Percentiles rank a stretch among this genome's conserved stretches.
phyloP scores from a whole-genome alignment of 306 rosid species.

The Senna tora region DNA sequence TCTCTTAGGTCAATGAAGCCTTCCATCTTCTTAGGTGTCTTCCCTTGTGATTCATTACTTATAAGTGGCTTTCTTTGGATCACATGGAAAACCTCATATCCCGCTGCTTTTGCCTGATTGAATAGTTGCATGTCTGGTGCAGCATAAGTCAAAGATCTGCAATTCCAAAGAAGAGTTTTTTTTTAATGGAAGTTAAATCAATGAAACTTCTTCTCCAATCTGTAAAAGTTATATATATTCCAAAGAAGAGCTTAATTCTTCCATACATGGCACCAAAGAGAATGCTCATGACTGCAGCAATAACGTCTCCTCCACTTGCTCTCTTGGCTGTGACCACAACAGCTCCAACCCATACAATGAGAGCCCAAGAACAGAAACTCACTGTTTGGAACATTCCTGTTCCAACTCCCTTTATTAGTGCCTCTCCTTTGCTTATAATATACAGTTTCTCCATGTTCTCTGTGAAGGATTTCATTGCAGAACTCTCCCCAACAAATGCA shows the following conservation, averaged over 20 bases:
- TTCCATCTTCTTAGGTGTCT: constrained; percentile 42
- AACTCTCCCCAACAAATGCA: constrained; percentile 80
- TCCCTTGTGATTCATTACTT: constrained; percentile 53
- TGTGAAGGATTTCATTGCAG: constrained; percentile 59
- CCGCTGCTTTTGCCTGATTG: constrained; percentile 91
- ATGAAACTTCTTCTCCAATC: background rate
- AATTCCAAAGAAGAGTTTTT: constrained; percentile 22
- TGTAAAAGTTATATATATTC: background rate
- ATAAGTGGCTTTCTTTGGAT: constrained; percentile 69
- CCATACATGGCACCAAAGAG: constrained; percentile 92
- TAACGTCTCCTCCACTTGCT: constrained; percentile 72
- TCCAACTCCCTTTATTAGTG: constrained; percentile 81
- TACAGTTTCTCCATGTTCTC: constrained; percentile 63
- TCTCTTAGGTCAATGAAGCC: constrained; percentile 60
- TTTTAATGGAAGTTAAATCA: background rate
- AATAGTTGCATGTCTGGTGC: constrained; percentile 91
- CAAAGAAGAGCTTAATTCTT: too few relatives aligned
- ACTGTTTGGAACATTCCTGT: constrained; percentile 86
- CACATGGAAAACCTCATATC: constrained; percentile 80
- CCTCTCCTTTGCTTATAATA: constrained; percentile 69
- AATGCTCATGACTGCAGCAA: constrained; percentile 87
- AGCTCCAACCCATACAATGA: constrained; percentile 89
- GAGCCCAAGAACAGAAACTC: constrained; percentile 79
- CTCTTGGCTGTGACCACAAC: constrained; percentile 61
- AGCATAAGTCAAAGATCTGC: constrained; percentile 84